Percentiles rank a stretch among this genome's conserved stretches.
Conservation (phyloP, 2,329 filamentous ascomycete species). For the Colletotrichum filicis region DNA sequence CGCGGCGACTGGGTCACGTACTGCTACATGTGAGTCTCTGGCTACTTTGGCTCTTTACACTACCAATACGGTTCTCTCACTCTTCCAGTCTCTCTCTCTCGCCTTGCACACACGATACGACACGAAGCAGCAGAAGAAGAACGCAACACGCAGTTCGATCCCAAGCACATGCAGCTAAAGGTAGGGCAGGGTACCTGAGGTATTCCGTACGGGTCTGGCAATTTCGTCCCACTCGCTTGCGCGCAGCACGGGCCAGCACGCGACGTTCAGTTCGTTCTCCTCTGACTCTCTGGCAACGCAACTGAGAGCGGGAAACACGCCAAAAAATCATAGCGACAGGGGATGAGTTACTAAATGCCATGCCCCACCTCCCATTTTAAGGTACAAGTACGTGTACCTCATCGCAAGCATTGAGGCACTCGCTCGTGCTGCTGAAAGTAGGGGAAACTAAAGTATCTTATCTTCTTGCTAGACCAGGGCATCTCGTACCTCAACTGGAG, state of each 20-base stretch:
- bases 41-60: neutral
- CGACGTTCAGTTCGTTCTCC: conserved; percentile 1
- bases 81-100: no score
- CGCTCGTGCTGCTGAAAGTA: neutral
- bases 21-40: neutral
- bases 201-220: conserved; percentile 29
- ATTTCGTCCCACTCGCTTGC: conserved; percentile 34
- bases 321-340: conserved; percentile 17
- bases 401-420: neutral
- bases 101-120: no score
- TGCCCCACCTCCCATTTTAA: conserved; percentile 6
- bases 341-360: conserved; percentile 23
- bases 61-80: neutral
- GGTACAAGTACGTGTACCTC: neutral
- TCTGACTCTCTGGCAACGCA: conserved; percentile 3
- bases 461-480: neutral
- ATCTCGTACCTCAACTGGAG: neutral
- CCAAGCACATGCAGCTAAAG: conserved; percentile 14
- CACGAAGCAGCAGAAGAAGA: neutral
- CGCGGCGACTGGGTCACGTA: neutral
- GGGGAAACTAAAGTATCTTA: neutral
- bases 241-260: conserved; percentile 29
- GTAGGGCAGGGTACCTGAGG: neutral
- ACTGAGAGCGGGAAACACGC: conserved; percentile 16
- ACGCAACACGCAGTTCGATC: neutral